Evolutionary conservation across 805 yeast species (phyloP).

Genomic region (Cyberlindnera meyerae): DNA sequence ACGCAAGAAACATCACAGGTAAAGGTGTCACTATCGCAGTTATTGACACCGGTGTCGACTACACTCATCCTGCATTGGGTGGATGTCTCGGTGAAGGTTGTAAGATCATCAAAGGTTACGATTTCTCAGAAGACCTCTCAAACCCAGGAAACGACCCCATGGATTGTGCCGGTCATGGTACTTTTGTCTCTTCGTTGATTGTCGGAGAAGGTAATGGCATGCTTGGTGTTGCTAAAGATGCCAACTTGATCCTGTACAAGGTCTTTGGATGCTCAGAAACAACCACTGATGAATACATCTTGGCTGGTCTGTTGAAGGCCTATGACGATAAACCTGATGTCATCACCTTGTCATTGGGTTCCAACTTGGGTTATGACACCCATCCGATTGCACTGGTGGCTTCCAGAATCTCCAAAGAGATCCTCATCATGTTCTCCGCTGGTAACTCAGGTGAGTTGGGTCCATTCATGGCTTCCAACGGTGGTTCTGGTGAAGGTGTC

Average conservation of each 20-base stretch:
- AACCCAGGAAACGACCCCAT: conserved; percentile 12
- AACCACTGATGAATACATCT: conserved; percentile 13
- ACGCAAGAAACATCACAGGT: conserved; percentile 4
- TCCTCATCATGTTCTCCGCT: conserved; percentile 14
- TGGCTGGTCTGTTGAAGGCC: conserved; percentile 16
- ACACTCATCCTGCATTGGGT: conserved; percentile 8
- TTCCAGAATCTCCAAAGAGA: conserved; percentile 9
- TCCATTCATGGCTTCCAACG: conserved; percentile 12
- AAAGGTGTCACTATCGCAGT: conserved; percentile 4
- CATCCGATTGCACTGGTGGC: conserved; percentile 12
- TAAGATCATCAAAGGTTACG: conserved; percentile 14
- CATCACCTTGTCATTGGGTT: conserved; percentile 14
- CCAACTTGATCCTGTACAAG: conserved; percentile 13
- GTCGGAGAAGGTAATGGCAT: conserved; percentile 6
- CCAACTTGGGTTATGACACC: conserved; percentile 11
- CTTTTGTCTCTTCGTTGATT: conserved; percentile 17
- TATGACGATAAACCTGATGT: conserved; percentile 13
- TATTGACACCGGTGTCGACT: conserved; percentile 10
- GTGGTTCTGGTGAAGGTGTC: conserved; percentile 14
- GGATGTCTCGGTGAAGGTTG: conserved; percentile 7
- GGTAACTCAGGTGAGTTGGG: conserved; percentile 16
- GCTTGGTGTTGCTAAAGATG: conserved; percentile 16
- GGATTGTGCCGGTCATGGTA: conserved; percentile 20
- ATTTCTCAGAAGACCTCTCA: conserved; percentile 5
- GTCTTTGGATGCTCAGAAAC: conserved; percentile 11